Evolutionary conservation across 23 red algal genomes (phyloP), one percentile per base, ranked within the genome.

Genomic region (Gracilaria caudata): DNA sequence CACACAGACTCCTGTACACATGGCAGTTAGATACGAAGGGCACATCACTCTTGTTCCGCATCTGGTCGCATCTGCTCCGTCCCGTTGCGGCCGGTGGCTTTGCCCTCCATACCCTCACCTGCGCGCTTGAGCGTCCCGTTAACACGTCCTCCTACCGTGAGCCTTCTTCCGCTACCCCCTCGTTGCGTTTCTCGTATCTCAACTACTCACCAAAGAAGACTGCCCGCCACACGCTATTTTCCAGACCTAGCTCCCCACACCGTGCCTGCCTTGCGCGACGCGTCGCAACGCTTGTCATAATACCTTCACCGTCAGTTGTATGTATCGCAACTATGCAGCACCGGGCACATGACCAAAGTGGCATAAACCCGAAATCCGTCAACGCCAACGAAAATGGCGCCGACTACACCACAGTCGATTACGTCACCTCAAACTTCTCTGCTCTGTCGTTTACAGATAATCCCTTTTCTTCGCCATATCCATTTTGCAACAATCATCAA

Each of bases 331-430:
- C 6, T 29, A 75, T 75, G 70, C 70, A 75, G 38, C 37, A 43
- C 39, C n/a, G 70, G 37, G 70, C 70, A 11, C 38, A 75, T 29
- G 70, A 75, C 70, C 70, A 75, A 75, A 43, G 70, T 75, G 39
- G 70, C 70, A 75, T 75, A 75, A 45, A 75, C 38, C 70, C 33
- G 2, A 43, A 37, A 11, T 43, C 70, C 70, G 70, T 47, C 43
- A 47, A 19, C 43, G 2, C 37, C 3, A 75, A 24, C 21, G 70
- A 75, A 43, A 49, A 75, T 29, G 70, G 8, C 40, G 19, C 37
- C 40, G 70, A 45, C 38, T 47, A 75, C 33, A 21, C 70, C 2
- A 49, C 70, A 13, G 43, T 75, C 25, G 40, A 47, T 75, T 75
- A 75, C 70, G 39, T 75, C 70, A 45, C 4, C 37, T 43, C 37